Percentiles rank a stretch among this genome's conserved stretches.
Conservation (phyloP, 148 eudicot genomes). For the Rhododendron griersonianum region DNA sequence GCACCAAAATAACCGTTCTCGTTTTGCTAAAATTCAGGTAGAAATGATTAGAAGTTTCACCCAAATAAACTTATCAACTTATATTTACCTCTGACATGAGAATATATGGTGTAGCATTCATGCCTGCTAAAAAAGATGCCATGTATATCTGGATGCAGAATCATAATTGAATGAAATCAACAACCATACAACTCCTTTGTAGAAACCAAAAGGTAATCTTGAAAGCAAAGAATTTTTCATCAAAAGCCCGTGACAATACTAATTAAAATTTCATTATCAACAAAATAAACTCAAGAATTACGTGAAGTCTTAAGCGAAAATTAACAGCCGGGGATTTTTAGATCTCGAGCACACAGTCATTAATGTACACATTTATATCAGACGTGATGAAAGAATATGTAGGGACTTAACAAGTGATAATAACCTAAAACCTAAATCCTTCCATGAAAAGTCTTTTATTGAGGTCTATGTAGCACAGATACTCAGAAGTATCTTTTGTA, state of each 20-base stretch:
- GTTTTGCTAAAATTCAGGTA: background rate
- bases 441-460: background rate
- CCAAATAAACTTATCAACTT: background rate
- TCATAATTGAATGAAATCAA: background rate
- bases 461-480: background rate
- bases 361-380: background rate
- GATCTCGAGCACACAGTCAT: background rate
- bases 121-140: slow-evolving; percentile 9
- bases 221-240: background rate
- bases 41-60: background rate
- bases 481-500: background rate
- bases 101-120: slow-evolving; percentile 18
- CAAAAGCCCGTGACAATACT: too few relatives aligned
- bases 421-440: background rate
- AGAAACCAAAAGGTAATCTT: background rate
- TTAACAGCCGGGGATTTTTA: background rate
- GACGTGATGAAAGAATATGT: background rate
- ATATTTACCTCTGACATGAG: slow-evolving; percentile 25
- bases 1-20: background rate
- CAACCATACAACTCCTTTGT: background rate
- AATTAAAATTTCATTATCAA: background rate
- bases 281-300: background rate
- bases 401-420: background rate
- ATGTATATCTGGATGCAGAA: background rate
- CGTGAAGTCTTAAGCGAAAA: background rate